Conservation (phyloP, 257 asterid species). For the Scutellaria galericulata region DNA sequence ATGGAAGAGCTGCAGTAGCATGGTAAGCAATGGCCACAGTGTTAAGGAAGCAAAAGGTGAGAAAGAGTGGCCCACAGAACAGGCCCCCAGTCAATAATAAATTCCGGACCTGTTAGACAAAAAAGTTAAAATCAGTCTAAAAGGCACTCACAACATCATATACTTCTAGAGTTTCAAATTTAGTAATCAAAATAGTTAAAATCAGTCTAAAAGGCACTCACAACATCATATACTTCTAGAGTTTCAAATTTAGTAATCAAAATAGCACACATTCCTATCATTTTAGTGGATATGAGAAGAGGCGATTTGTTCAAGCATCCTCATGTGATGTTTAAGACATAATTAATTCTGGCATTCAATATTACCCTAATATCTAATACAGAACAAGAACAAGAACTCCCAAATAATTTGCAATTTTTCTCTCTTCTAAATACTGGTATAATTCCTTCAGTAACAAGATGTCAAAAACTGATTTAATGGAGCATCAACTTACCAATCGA, state of each 20-base stretch:
- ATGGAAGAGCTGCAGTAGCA: slow-evolving; percentile 91
- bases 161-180: neutral
- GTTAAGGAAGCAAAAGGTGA: slow-evolving; percentile 78
- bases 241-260: neutral
- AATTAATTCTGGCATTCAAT: neutral
- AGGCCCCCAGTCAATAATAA: slow-evolving; percentile 72
- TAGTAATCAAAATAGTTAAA: slow-evolving; percentile 31
- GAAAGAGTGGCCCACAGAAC: slow-evolving; percentile 83
- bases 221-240: neutral
- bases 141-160: neutral
- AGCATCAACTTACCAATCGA: neutral
- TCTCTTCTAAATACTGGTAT: neutral
- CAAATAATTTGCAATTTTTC: neutral
- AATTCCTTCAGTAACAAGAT: neutral
- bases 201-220: slow-evolving; percentile 35
- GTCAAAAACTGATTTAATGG: neutral
- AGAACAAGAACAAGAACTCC: neutral
- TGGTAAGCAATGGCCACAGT: slow-evolving; percentile 87
- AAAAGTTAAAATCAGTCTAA: slow-evolving; percentile 53
- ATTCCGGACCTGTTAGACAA: slow-evolving; percentile 80
- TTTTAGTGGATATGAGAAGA: neutral
- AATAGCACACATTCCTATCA: neutral
- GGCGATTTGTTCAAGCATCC: neutral
- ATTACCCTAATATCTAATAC: neutral
- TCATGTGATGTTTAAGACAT: neutral